Conservation (phyloP, 352 stramenopile genomes). For the Pythium periplocum region DNA sequence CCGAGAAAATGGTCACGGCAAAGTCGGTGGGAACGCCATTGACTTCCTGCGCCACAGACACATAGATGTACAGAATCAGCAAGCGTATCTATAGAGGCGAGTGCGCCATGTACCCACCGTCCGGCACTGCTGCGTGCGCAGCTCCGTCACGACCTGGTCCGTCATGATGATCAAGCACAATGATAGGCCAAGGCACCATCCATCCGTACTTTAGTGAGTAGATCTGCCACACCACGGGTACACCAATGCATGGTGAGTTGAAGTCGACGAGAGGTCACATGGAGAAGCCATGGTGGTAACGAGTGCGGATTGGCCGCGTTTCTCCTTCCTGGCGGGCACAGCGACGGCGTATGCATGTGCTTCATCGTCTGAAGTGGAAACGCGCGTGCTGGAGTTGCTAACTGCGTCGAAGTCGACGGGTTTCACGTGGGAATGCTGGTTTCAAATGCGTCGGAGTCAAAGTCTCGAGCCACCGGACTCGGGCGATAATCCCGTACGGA, state of each 20-base stretch:
- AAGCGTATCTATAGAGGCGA: too few species aligned
- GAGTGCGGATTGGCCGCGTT: slow-evolving; percentile 32
- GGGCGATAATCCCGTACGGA: neutral
- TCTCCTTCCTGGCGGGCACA: slow-evolving; percentile 26
- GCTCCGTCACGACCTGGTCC: slow-evolving; percentile 9
- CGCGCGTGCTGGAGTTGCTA: slow-evolving; percentile 3
- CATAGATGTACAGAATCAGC: too few species aligned
- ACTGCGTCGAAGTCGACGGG: neutral
- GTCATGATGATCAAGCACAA: neutral
- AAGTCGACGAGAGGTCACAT: too few species aligned
- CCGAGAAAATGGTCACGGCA: slow-evolving; percentile 67
- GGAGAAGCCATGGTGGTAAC: slow-evolving; percentile 20
- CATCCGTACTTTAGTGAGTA: slow-evolving; percentile 10
- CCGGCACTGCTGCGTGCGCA: slow-evolving; percentile 37
- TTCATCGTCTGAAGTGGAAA: slow-evolving; percentile 5
- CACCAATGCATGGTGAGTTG: slow-evolving; percentile 1
- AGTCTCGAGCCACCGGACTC: neutral
- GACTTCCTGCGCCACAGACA: slow-evolving; percentile 38
- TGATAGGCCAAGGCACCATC: neutral
- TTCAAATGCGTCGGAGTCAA: slow-evolving; percentile 21
- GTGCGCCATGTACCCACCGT: slow-evolving; percentile 19
- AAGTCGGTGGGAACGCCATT: slow-evolving; percentile 68
- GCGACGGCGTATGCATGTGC: slow-evolving; percentile 6
- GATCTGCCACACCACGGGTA: slow-evolving; percentile 10
- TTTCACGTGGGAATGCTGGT: slow-evolving; percentile 30